These are phyloP conservation scores for Naganishia randhawae DNA, from an alignment of 768 basidiomycete species.

Conservation along the genomic window DNA sequence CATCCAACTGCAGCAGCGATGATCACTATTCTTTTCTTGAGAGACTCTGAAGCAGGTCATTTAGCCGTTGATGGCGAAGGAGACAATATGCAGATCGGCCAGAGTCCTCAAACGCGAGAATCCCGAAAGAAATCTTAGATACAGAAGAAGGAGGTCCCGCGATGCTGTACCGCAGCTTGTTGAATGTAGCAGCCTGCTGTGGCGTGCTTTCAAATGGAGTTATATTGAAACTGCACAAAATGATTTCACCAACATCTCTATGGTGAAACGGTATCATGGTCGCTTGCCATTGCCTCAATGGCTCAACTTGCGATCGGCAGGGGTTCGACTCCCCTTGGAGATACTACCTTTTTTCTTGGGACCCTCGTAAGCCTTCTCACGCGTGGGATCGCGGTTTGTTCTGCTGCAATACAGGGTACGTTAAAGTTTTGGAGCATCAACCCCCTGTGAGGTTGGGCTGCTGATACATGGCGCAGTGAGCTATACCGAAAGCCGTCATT, in stretches of 20 bases:
- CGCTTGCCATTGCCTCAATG: slow-evolving; percentile 24
- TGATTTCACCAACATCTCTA: slow-evolving; percentile 23
- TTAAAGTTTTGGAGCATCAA: no score
- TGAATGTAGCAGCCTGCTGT: no score
- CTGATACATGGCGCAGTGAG: no score
- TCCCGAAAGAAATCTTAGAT: not conserved
- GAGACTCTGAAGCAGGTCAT: not conserved
- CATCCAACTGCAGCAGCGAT: not conserved
- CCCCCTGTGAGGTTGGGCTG: no score
- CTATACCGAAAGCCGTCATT: no score
- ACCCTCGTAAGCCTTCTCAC: no score
- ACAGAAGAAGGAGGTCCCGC: not conserved
- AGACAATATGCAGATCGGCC: not conserved
- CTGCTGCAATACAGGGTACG: no score
- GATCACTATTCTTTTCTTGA: not conserved
- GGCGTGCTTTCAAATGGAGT: no score
- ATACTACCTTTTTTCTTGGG: slow-evolving; percentile 1
- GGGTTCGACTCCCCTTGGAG: slow-evolving; percentile 26
- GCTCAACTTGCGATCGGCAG: slow-evolving; percentile 23
- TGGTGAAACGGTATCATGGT: slow-evolving; percentile 26
- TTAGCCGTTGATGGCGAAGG: not conserved
- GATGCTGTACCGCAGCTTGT: not conserved
- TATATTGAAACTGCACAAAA: no score
- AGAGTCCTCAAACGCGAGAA: not conserved
- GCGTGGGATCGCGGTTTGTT: no score